These are phyloP conservation scores for Bauhinia variegata DNA, from an alignment of 306 rosid species.

Conservation along the genomic window DNA sequence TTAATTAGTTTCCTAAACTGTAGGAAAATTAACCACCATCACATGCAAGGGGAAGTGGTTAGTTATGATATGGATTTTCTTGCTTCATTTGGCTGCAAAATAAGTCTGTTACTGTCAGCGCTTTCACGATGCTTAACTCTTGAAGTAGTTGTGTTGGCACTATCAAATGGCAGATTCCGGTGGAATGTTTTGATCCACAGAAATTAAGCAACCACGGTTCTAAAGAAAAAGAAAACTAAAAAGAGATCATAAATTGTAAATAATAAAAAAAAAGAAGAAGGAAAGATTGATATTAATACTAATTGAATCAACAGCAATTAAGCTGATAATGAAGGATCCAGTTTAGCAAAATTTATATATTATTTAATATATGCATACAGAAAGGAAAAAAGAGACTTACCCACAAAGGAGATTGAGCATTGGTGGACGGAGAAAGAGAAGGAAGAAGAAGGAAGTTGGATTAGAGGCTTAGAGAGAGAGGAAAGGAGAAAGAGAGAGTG, in stretches of 20 bases:
- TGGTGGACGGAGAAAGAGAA: background rate
- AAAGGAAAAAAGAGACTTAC: slow-evolving; percentile 27
- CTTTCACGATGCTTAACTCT: slow-evolving; percentile 15
- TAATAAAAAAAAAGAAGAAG: no score
- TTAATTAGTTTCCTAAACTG: no score
- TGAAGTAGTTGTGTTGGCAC: background rate
- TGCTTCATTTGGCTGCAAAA: background rate
- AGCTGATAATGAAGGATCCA: background rate
- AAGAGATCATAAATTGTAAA: background rate
- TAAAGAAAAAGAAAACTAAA: background rate
- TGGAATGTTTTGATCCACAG: background rate
- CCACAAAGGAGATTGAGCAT: slow-evolving; percentile 27
- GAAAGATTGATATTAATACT: background rate
- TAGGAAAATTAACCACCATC: no score
- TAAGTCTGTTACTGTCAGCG: background rate
- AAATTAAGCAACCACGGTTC: background rate
- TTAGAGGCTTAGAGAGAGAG: slow-evolving; percentile 13
- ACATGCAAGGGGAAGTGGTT: no score
- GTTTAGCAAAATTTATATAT: no score
- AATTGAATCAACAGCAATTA: background rate
- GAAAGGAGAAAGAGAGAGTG: slow-evolving; percentile 12
- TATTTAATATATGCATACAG: no score
- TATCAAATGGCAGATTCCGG: background rate
- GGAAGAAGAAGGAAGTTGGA: background rate
- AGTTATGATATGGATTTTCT: slow-evolving; percentile 8